These are phyloP conservation scores for Meira miltonrushii DNA, from an alignment of 1,284 basidiomycete species.

Conservation along the genomic window DNA sequence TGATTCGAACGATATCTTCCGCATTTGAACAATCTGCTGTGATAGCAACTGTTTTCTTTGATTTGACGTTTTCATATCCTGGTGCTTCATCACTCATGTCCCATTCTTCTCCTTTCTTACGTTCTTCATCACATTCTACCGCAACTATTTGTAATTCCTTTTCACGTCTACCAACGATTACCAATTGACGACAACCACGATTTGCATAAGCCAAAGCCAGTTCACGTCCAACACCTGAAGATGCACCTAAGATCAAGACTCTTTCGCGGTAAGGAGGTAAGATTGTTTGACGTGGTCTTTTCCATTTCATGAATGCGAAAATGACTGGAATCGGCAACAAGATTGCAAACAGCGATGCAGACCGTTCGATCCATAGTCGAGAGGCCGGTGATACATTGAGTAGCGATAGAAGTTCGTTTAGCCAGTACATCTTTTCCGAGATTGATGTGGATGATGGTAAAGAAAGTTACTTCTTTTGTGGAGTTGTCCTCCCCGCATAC, in stretches of 20 bases:
- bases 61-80: conserved; percentile 23
- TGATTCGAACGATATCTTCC: conserved; percentile 66
- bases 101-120: conserved; percentile 28
- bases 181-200: conserved; percentile 12
- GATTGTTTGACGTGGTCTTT: conserved; percentile 9
- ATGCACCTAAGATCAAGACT: conserved; percentile 20
- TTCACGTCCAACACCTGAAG: conserved; percentile 15
- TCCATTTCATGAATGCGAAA: conserved; percentile 5
- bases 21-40: conserved; percentile 65
- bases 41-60: conserved; percentile 46
- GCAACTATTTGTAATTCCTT: conserved; percentile 57
- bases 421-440: conserved; percentile 4
- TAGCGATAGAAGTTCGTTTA: neutral
- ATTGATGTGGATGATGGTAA: neutral
- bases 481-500: neutral
- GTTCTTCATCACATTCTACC: conserved; percentile 58
- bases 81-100: conserved; percentile 33
- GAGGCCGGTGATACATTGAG: neutral
- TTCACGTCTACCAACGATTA: conserved; percentile 15
- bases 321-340: conserved; percentile 13
- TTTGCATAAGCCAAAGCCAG: conserved; percentile 11
- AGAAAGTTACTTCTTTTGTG: neutral
- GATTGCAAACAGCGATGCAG: conserved; percentile 6
- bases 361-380: neutral
- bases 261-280: conserved; percentile 21